Percentiles rank a stretch among this genome's conserved stretches.
Evolutionary conservation across 345 rosid species (phyloP).

Genomic region (Boechera stricta): DNA sequence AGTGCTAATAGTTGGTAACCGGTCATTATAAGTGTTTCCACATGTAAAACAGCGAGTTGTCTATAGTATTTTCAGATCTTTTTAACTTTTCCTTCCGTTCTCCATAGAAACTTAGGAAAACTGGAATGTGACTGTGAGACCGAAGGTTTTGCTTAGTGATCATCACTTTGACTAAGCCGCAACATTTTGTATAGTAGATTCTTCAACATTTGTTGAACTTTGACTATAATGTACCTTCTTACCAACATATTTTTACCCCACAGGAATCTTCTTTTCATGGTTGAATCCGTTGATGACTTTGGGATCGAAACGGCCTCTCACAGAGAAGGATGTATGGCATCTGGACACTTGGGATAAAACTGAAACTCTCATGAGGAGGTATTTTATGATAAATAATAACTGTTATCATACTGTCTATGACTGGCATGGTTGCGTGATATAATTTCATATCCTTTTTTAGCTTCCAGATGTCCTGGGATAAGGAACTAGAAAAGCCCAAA

Average conservation of each 20-base stretch:
- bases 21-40: background rate
- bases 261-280: slow-evolving; percentile 80
- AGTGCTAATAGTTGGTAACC: slow-evolving; percentile 2
- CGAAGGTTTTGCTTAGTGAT: slow-evolving; percentile 10
- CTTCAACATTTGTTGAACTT: slow-evolving; percentile 21
- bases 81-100: slow-evolving; percentile 19
- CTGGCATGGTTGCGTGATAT: slow-evolving; percentile 33
- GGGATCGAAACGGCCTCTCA: slow-evolving; percentile 88
- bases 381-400: slow-evolving; percentile 23
- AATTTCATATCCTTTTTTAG: slow-evolving; percentile 50
- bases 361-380: slow-evolving; percentile 78
- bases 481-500: slow-evolving; percentile 72
- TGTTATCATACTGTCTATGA: slow-evolving; percentile 32
- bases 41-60: slow-evolving; percentile 8
- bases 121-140: slow-evolving; percentile 27
- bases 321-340: slow-evolving; percentile 95
- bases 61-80: slow-evolving; percentile 9
- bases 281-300: slow-evolving; percentile 85
- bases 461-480: slow-evolving; percentile 85
- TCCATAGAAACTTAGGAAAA: background rate
- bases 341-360: slow-evolving; percentile 92
- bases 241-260: slow-evolving; percentile 1
- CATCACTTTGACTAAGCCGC: slow-evolving; percentile 27
- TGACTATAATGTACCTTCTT: slow-evolving; percentile 16
- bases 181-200: slow-evolving; percentile 12